These are phyloP conservation scores for Aspergillus latus DNA, from an alignment of 2,329 filamentous ascomycete species.

Conservation along the genomic window DNA sequence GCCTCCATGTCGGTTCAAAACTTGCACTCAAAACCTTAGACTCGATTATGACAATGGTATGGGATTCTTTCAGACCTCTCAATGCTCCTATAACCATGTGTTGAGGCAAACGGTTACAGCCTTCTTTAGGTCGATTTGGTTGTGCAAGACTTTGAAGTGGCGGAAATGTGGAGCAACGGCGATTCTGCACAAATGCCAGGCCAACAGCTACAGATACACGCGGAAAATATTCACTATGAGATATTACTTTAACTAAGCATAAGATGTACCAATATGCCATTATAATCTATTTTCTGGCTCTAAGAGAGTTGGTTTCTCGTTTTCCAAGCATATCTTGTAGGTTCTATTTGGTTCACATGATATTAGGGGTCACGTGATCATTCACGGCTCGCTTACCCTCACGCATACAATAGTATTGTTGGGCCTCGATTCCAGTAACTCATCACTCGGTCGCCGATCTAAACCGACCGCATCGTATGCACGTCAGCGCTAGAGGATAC, in stretches of 20 bases:
- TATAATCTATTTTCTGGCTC: too few relatives aligned
- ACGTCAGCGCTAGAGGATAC: not conserved
- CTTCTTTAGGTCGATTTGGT: not conserved
- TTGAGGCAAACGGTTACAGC: not conserved
- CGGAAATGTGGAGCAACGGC: slow-evolving; percentile 8
- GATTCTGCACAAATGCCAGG: not conserved
- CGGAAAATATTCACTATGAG: too few relatives aligned
- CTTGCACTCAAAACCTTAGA: not conserved
- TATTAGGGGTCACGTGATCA: too few relatives aligned
- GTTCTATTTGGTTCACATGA: too few relatives aligned
- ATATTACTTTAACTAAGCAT: too few relatives aligned
- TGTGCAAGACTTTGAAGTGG: slow-evolving; percentile 12
- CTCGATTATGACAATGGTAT: not conserved
- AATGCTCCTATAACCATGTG: not conserved
- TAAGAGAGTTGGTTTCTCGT: too few relatives aligned
- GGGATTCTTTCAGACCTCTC: not conserved
- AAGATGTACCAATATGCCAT: too few relatives aligned
- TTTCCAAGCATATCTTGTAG: too few relatives aligned
- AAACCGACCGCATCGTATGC: not conserved
- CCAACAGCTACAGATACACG: not conserved
- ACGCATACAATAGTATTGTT: too few relatives aligned
- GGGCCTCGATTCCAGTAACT: too few relatives aligned
- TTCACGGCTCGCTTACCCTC: too few relatives aligned
- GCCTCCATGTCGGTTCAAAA: slow-evolving; percentile 68
- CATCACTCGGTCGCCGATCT: too few relatives aligned